phyloP scores from a whole-genome alignment of 805 yeast species.

The Barnettozyma sp. region DNA sequence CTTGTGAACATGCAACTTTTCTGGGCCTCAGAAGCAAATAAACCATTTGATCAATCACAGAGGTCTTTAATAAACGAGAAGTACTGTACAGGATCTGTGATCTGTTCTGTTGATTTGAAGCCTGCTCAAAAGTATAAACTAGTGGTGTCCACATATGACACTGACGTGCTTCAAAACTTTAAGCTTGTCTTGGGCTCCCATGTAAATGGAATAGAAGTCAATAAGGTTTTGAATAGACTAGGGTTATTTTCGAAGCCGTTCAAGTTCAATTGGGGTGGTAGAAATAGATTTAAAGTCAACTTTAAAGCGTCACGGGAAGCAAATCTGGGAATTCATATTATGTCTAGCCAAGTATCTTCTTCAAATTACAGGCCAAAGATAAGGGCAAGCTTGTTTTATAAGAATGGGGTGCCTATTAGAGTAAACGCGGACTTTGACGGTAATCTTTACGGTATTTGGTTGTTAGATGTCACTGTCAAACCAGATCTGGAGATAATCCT shows the following conservation, averaged over 20 bases:
- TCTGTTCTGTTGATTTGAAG: slow-evolving; percentile 20
- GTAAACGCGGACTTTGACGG: slow-evolving; percentile 33
- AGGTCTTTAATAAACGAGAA: slow-evolving; percentile 30
- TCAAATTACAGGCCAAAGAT: slow-evolving; percentile 38
- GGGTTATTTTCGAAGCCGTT: slow-evolving; percentile 30
- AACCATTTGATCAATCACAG: slow-evolving; percentile 27
- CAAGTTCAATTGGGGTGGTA: slow-evolving; percentile 32
- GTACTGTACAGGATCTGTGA: slow-evolving; percentile 26
- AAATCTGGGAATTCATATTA: slow-evolving; percentile 17
- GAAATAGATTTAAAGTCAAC: slow-evolving; percentile 33
- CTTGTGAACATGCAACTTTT: slow-evolving; percentile 40
- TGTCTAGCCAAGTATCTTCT: slow-evolving; percentile 6
- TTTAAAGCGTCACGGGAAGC: slow-evolving; percentile 23
- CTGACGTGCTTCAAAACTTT: slow-evolving; percentile 27
- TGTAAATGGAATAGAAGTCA: slow-evolving; percentile 5
- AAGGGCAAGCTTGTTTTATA: slow-evolving; percentile 38
- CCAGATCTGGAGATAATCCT: slow-evolving; percentile 29
- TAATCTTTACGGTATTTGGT: slow-evolving; percentile 38
- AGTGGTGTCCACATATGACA: slow-evolving; percentile 40
- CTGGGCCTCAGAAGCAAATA: slow-evolving; percentile 27
- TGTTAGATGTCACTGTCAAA: slow-evolving; percentile 6
- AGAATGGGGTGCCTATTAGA: slow-evolving; percentile 41
- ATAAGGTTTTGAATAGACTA: slow-evolving; percentile 24
- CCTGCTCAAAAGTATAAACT: slow-evolving; percentile 37
- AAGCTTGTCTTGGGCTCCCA: slow-evolving; percentile 28